Conservation (phyloP, 1,284 basidiomycete species). For the Ceraceosorus bombacis region DNA sequence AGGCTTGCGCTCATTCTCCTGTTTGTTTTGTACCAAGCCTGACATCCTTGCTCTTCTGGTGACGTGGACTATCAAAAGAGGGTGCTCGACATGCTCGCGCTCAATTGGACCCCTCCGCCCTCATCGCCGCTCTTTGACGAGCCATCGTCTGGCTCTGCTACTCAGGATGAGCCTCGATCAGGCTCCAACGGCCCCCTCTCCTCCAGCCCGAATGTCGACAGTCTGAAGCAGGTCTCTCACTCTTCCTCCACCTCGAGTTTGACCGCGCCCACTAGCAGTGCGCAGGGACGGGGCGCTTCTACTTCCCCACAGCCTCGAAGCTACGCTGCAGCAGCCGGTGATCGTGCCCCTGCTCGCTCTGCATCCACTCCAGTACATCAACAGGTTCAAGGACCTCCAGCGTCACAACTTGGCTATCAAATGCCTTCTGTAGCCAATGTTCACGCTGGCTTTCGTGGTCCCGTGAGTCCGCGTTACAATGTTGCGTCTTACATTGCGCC, state of each 20-base stretch:
- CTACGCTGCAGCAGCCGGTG: conserved; percentile 8
- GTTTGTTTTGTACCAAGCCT: too few species aligned
- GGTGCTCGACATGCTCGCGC: conserved; percentile 7
- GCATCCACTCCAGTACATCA: not conserved
- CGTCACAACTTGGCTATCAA: conserved; percentile 1
- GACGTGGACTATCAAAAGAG: too few species aligned
- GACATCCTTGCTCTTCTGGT: too few species aligned
- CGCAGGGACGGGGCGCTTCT: not conserved
- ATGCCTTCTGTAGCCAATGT: not conserved
- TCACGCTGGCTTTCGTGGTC: not conserved
- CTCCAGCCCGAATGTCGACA: not conserved
- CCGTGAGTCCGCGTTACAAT: too few species aligned
- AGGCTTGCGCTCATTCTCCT: too few species aligned
- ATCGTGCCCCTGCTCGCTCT: not conserved
- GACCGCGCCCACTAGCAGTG: not conserved
- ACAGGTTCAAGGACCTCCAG: conserved; percentile 6
- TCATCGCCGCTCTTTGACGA: conserved; percentile 28
- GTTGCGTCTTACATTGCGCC: not conserved
- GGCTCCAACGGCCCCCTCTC: not conserved
- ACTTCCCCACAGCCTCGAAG: conserved; percentile 9
- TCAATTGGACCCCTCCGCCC: conserved; percentile 26
- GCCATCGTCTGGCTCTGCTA: not conserved
- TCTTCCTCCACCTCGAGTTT: not conserved
- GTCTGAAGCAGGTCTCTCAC: not conserved
- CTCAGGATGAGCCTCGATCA: too few species aligned